Evolutionary conservation across 768 basidiomycete genomes (phyloP).

Genomic region (Naganishia antarctica): DNA sequence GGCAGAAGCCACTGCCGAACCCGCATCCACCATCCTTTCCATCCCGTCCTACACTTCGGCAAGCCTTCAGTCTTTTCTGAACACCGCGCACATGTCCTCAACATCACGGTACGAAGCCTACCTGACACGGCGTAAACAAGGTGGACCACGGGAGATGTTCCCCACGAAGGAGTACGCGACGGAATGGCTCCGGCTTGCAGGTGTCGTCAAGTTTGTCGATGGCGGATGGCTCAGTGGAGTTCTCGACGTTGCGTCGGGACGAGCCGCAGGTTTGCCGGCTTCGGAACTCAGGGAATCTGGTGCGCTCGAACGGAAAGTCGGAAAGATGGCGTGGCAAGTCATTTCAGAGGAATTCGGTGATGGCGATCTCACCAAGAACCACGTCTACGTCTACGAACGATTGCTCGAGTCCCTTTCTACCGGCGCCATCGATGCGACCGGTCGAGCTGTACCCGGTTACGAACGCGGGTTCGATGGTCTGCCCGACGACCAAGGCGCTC

Average conservation of each 20-base stretch:
- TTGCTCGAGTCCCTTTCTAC: conserved; percentile 31
- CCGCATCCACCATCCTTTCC: conserved; percentile 32
- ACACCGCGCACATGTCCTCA: conserved; percentile 29
- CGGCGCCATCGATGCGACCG: conserved; percentile 19
- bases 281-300: conserved; percentile 4
- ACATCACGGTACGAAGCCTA: conserved; percentile 36
- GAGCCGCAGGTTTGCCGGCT: not conserved
- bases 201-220: conserved; percentile 45
- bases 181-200: conserved; percentile 37
- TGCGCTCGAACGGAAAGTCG: conserved; percentile 29
- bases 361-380: conserved; percentile 43
- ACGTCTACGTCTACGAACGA: conserved; percentile 39
- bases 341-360: conserved; percentile 45
- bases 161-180: conserved; percentile 34
- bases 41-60: conserved; percentile 29
- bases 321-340: conserved; percentile 45
- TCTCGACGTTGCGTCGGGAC: conserved; percentile 29
- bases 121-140: conserved; percentile 32
- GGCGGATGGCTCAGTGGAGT: conserved; percentile 38
- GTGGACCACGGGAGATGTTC: conserved; percentile 38
- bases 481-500: conserved; percentile 33
- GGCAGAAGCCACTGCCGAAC: conserved; percentile 19
- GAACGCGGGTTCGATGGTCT: conserved; percentile 37
- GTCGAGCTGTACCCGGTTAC: conserved; percentile 26
- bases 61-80: conserved; percentile 26